These are phyloP conservation scores for Scheffersomyces amazonensis DNA, from an alignment of 805 yeast genomes.

Conservation along the genomic window DNA sequence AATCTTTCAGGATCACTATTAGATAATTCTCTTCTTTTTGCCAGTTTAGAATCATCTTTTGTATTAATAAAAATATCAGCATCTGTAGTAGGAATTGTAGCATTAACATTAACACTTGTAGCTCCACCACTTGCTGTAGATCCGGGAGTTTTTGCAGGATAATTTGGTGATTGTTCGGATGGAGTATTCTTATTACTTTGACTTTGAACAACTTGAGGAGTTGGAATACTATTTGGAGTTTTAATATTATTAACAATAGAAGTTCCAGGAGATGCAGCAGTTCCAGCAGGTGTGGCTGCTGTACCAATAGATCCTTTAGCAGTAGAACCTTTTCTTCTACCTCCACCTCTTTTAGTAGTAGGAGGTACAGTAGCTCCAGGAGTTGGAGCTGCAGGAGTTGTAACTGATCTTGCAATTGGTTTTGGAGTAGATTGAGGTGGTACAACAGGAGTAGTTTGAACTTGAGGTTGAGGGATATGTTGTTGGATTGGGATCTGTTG, in stretches of 20 bases:
- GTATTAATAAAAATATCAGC: conserved; percentile 23
- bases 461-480: conserved; percentile 6
- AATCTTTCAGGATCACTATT: conserved; percentile 45
- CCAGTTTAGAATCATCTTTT: conserved; percentile 39
- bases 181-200: conserved; percentile 44
- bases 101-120: not conserved
- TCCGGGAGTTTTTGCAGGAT: conserved; percentile 11
- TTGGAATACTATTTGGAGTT: conserved; percentile 42
- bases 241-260: conserved; percentile 37
- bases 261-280: conserved; percentile 35
- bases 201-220: conserved; percentile 35
- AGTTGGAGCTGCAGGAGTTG: conserved; percentile 5
- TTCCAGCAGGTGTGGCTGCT: conserved; percentile 29
- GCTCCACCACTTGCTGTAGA: conserved; percentile 2
- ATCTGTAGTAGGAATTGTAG: conserved; percentile 10
- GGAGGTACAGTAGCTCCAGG: conserved; percentile 2
- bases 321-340: conserved; percentile 20
- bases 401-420: conserved; percentile 12
- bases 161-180: conserved; percentile 33
- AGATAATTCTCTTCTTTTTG: conserved; percentile 46
- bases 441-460: conserved; percentile 6
- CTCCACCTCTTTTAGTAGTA: conserved; percentile 9
- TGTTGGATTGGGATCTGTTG: conserved; percentile 6
- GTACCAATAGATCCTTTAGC: conserved; percentile 18
- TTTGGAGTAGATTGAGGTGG: conserved; percentile 5